Percentiles rank a stretch among this genome's conserved stretches.
These are phyloP conservation scores for Anacardium occidentale DNA, from an alignment of 345 rosid species.

Conservation along the genomic window DNA sequence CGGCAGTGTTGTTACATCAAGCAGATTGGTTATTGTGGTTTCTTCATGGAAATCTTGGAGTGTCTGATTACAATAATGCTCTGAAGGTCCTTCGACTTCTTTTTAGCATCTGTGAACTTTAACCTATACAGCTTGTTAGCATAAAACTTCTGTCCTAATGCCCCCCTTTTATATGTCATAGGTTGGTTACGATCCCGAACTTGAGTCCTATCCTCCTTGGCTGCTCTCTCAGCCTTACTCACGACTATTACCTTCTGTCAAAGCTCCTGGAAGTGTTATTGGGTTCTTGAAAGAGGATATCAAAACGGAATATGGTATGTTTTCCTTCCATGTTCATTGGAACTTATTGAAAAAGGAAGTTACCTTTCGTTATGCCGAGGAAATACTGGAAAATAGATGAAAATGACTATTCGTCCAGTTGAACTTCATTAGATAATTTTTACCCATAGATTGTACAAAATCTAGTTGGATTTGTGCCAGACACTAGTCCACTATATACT, in stretches of 20 bases:
- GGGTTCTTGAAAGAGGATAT: constrained; percentile 60
- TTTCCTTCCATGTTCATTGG: neutral
- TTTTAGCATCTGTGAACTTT: constrained; percentile 2
- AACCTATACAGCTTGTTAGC: neutral
- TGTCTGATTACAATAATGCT: constrained; percentile 89
- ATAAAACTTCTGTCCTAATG: neutral
- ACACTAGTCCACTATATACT: neutral
- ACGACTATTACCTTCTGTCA: constrained; percentile 62
- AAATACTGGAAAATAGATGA: neutral
- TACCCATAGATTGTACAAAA: neutral
- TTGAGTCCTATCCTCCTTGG: constrained; percentile 83
- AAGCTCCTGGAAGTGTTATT: constrained; percentile 75
- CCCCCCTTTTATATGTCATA: constrained; percentile 22
- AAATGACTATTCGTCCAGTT: neutral
- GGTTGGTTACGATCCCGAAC: constrained; percentile 96
- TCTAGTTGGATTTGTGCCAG: neutral
- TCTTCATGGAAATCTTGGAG: constrained; percentile 87
- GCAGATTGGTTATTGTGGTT: constrained; percentile 97
- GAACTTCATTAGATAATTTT: neutral
- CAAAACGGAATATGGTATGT: constrained; percentile 50
- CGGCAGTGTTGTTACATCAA: constrained; percentile 70
- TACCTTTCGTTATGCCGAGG: neutral
- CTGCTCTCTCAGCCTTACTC: constrained; percentile 79
- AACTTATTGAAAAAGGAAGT: neutral
- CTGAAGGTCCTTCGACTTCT: constrained; percentile 53